Conservation (phyloP, 148 eudicot genomes). For the Fagopyrum tataricum region DNA sequence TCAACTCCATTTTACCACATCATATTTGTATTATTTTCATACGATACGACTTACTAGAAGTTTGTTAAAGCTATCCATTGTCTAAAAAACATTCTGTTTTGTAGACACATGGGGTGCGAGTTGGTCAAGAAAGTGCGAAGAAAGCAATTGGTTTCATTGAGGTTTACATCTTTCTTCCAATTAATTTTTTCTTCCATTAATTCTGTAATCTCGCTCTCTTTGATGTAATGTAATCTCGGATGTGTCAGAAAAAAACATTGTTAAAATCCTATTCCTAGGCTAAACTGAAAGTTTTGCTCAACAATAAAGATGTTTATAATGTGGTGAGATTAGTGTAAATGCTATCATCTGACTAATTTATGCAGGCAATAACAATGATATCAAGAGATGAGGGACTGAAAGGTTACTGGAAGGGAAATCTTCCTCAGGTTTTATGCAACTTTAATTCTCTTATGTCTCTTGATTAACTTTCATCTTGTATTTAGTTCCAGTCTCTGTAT, state of each 20-base stretch:
- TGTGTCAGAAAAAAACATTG: neutral
- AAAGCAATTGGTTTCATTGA: constrained; percentile 82
- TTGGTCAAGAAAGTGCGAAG: constrained; percentile 75
- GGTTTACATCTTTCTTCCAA: constrained; percentile 33
- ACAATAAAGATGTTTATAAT: neutral
- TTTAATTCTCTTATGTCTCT: constrained; percentile 11
- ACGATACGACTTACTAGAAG: neutral
- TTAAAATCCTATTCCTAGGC: neutral
- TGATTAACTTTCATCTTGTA: neutral
- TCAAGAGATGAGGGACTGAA: constrained; percentile 79
- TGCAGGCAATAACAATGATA: constrained; percentile 59
- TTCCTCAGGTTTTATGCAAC: constrained; percentile 66
- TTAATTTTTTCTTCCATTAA: neutral
- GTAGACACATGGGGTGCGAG: constrained; percentile 93
- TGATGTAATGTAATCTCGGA: neutral
- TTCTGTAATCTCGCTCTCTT: neutral
- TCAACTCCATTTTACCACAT: neutral
- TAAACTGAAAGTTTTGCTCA: neutral
- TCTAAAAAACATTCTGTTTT: neutral
- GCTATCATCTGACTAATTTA: neutral
- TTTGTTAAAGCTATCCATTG: neutral
- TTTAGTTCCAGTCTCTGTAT: neutral
- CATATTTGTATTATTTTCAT: neutral
- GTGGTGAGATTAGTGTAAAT: neutral
- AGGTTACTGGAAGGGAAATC: constrained; percentile 98